phyloP scores from a whole-genome alignment of 345 rosid genomes.

The Pistacia integerrima region DNA sequence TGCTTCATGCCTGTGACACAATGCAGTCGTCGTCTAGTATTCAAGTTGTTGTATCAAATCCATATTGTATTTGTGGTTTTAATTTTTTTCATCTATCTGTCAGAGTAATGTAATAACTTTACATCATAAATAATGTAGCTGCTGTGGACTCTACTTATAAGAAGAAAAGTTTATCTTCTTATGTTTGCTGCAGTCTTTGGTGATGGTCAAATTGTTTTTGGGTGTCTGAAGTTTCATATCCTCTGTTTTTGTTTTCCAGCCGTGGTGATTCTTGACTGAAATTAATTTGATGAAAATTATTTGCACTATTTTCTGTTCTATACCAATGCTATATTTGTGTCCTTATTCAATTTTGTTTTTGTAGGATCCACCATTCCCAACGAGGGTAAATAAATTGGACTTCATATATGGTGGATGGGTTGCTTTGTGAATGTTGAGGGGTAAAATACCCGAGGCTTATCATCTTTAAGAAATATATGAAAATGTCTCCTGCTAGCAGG shows the following conservation, averaged over 20 bases:
- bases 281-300: not conserved
- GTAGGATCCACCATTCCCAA: conserved; percentile 5
- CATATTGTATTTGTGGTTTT: too few species aligned
- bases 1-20: not conserved
- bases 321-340: not conserved
- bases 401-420: conserved; percentile 21
- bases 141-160: too few species aligned
- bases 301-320: not conserved
- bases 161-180: not conserved
- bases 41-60: not conserved
- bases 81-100: too few species aligned
- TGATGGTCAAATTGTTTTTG: not conserved
- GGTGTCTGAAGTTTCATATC: not conserved
- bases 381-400: conserved; percentile 1
- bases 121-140: too few species aligned
- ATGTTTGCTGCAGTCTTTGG: not conserved
- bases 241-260: not conserved
- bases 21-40: not conserved
- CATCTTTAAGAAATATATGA: conserved; percentile 20
- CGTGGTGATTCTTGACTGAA: not conserved
- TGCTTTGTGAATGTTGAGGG: conserved; percentile 2
- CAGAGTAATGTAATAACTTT: too few species aligned
- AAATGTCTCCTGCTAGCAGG: conserved; percentile 74
- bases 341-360: not conserved
- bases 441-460: conserved; percentile 10